These are phyloP conservation scores for Tricholoma saponaceum DNA, from an alignment of 768 basidiomycete species.

Conservation along the genomic window DNA sequence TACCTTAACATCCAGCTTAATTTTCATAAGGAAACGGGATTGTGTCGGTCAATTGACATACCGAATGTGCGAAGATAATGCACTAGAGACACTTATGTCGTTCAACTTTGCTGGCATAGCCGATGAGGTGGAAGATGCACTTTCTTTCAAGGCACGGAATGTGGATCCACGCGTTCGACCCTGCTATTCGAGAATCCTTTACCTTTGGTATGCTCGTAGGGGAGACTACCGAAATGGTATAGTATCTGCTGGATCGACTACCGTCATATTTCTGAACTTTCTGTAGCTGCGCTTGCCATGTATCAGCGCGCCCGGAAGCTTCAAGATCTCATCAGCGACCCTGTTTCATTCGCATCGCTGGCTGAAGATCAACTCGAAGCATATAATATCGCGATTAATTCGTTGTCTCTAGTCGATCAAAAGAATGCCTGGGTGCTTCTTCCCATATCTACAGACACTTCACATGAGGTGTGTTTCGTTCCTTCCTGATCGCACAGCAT, in stretches of 20 bases:
- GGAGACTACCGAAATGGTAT: slow-evolving; percentile 90
- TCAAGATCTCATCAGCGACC: slow-evolving; percentile 46
- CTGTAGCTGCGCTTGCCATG: slow-evolving; percentile 84
- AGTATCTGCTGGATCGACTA: slow-evolving; percentile 23
- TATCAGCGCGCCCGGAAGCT: slow-evolving; percentile 87
- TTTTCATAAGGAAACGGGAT: slow-evolving; percentile 65
- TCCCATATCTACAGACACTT: slow-evolving; percentile 45
- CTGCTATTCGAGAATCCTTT: slow-evolving; percentile 87
- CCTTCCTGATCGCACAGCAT: slow-evolving; percentile 8
- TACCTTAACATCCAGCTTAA: slow-evolving; percentile 2
- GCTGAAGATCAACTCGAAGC: slow-evolving; percentile 75
- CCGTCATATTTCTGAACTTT: slow-evolving; percentile 8
- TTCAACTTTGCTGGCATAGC: slow-evolving; percentile 84
- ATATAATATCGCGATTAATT: slow-evolving; percentile 84
- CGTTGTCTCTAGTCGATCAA: slow-evolving; percentile 75
- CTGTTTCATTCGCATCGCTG: slow-evolving; percentile 34
- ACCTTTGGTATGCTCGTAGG: slow-evolving; percentile 85
- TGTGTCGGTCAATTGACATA: slow-evolving; percentile 80
- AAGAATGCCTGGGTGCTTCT: slow-evolving; percentile 83
- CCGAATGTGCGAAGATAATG: slow-evolving; percentile 88
- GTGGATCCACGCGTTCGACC: slow-evolving; percentile 84
- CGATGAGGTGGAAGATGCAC: slow-evolving; percentile 81
- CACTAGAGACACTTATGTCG: slow-evolving; percentile 71
- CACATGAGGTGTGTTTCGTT: slow-evolving; percentile 42
- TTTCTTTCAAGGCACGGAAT: slow-evolving; percentile 92